Base-by-base conservation (phyloP, 2,329 filamentous ascomycete genomes). In the Camillea tinctor region DNA sequence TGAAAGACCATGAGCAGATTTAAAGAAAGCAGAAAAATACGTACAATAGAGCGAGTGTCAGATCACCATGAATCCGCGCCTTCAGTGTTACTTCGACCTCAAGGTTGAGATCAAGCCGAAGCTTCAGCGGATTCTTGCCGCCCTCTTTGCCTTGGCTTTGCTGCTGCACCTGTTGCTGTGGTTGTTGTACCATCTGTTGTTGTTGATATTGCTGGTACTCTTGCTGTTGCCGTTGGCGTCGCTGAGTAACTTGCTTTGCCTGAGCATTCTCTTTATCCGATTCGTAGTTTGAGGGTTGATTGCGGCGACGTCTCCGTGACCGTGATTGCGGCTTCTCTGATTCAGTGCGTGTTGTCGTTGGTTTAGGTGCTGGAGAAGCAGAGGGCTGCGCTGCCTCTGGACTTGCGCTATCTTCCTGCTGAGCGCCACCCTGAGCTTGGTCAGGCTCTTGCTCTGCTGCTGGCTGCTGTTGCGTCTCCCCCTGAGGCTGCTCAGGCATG, bases 11-110 rank as follows among this genome's bases (percentile, higher is more conserved):
- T 9, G 13, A 30, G 1, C 26, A 30, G 26, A 30, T 7, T 7
- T 30, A 30, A 30, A 36, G 26, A 3, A 57, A 8, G 51, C 49
- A 61, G 51, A 65, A 64, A 61, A 64, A 54, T 52, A 64, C 65
- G 23, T 66, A 67, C 65, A 67, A 64, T 24, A 67, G 64, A 7
- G 65, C 58, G 4, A 67, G 76, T 54, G 90, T 92, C 65, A 96
- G 77, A 79, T 96, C 92, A 72, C 92, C 92, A 67, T 93, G 88
- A 68, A 95, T 93, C 76, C 89, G 88, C 21, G 91, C 91, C 81
- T 95, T 95, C 60, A 95, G 83, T 70, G 93, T 89, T 64, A 95
- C 91, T 75, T 95, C 91, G 57, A 95, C 84, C 69, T 95, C 91
- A 60, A 95, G 80, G 74, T 95, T 95, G 62, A 93, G 81, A 71